Conservation (phyloP, 768 basidiomycete genomes). For the Porphyrellus cyaneotinctus region DNA sequence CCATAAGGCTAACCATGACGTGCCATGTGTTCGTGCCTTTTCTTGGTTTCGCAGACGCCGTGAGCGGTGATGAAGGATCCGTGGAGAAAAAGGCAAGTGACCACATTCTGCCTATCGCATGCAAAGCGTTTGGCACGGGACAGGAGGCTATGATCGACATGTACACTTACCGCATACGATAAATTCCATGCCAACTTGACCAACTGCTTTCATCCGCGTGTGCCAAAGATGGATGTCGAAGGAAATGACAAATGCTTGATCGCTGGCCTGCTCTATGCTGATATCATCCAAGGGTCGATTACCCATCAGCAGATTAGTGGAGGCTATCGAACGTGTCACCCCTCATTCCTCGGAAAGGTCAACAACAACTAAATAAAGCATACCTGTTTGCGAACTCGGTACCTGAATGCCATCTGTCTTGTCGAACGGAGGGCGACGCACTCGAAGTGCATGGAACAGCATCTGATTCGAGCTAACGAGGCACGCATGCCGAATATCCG, state of each 20-base stretch:
- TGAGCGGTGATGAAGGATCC: not conserved
- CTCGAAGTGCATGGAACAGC: conserved; percentile 28
- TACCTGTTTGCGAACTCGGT: conserved; percentile 15
- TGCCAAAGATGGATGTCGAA: conserved; percentile 59
- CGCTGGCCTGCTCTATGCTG: conserved; percentile 43
- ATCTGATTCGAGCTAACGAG: conserved; percentile 33
- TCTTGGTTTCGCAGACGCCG: conserved; percentile 4
- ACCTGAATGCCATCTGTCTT: conserved; percentile 18
- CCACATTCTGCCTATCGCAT: conserved; percentile 23
- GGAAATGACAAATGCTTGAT: conserved; percentile 47
- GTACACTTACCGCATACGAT: conserved; percentile 40
- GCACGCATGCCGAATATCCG: conserved; percentile 67
- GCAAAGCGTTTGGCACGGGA: not conserved
- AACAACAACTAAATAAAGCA: conserved; percentile 14
- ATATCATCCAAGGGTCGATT: conserved; percentile 49
- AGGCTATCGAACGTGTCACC: conserved; percentile 16
- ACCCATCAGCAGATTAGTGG: conserved; percentile 44
- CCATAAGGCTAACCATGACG: conserved; percentile 38
- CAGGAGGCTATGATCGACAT: not conserved
- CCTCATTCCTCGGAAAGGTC: not conserved
- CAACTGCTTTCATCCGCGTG: conserved; percentile 63
- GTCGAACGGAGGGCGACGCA: conserved; percentile 21
- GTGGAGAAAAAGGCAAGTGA: conserved; percentile 21
- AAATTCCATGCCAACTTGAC: conserved; percentile 58
- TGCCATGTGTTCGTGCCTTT: conserved; percentile 30